These are phyloP conservation scores for Trichosporon sp. DNA, from an alignment of 1,284 basidiomycete species.

Conservation along the genomic window DNA sequence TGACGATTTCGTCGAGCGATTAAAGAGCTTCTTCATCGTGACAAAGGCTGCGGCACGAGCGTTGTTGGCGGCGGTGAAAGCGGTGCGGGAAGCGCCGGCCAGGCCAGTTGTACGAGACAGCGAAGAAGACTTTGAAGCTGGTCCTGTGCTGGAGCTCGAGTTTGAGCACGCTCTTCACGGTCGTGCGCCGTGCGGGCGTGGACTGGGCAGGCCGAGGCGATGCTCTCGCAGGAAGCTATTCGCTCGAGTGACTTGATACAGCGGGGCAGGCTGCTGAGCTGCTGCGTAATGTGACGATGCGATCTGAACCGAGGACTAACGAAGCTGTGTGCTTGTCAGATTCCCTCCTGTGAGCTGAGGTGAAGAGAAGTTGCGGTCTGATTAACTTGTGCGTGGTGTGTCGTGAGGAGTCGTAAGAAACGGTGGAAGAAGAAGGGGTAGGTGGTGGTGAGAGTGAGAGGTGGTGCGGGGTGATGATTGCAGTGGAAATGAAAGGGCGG, in stretches of 20 bases:
- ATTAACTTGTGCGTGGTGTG: background rate
- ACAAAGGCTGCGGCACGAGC: background rate
- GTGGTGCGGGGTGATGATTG: background rate
- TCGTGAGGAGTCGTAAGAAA: background rate
- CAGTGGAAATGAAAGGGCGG: background rate
- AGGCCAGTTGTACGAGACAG: background rate
- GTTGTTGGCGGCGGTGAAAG: background rate
- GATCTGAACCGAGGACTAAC: too few relatives aligned
- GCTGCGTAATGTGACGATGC: too few relatives aligned
- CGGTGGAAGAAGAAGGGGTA: background rate
- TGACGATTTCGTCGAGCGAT: background rate
- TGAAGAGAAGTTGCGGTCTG: too few relatives aligned
- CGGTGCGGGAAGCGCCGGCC: background rate
- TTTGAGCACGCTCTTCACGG: background rate
- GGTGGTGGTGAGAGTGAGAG: background rate
- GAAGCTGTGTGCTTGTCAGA: too few relatives aligned
- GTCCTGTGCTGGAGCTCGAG: background rate
- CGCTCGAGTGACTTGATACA: too few relatives aligned
- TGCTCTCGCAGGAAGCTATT: background rate
- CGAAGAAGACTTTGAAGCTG: background rate
- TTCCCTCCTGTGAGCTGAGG: too few relatives aligned
- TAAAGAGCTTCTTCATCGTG: background rate
- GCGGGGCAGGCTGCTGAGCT: too few relatives aligned
- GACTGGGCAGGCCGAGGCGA: background rate
- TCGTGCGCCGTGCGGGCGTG: background rate